A percentile compares a stretch with the other conserved stretches of the same genome.
phyloP scores from a whole-genome alignment of 2,329 filamentous ascomycete genomes.

The Hypoxylon sp. region DNA sequence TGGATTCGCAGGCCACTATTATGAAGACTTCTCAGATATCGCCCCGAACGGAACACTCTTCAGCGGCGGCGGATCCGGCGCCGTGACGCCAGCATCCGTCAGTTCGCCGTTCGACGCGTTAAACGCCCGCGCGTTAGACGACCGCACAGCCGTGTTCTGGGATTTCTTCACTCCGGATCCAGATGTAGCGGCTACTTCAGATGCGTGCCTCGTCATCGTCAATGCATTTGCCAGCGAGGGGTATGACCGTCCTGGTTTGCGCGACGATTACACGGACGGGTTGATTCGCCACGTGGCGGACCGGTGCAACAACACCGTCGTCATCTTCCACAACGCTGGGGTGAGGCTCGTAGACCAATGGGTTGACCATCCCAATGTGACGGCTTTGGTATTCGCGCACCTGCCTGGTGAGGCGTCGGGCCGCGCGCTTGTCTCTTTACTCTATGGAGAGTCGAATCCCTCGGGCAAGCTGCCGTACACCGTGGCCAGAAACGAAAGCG shows the following conservation, averaged over 20 bases:
- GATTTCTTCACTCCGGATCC: slow-evolving; percentile 67
- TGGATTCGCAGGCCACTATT: slow-evolving; percentile 52
- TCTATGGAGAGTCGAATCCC: slow-evolving; percentile 69
- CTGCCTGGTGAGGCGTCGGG: slow-evolving; percentile 75
- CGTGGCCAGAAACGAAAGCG: slow-evolving; percentile 66
- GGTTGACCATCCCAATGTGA: slow-evolving; percentile 74
- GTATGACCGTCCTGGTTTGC: slow-evolving; percentile 70
- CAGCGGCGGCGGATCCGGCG: slow-evolving; percentile 63
- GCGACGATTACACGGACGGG: slow-evolving; percentile 74
- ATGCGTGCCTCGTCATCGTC: slow-evolving; percentile 77
- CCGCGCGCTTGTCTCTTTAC: slow-evolving; percentile 64
- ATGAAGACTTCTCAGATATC: slow-evolving; percentile 55
- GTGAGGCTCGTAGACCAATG: slow-evolving; percentile 71
- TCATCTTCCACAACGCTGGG: slow-evolving; percentile 75
- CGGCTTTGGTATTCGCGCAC: slow-evolving; percentile 73
- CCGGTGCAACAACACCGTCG: slow-evolving; percentile 72
- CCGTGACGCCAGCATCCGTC: slow-evolving; percentile 61
- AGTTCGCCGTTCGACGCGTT: slow-evolving; percentile 69
- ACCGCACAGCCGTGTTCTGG: slow-evolving; percentile 70
- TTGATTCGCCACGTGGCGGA: slow-evolving; percentile 70
- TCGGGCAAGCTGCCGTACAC: slow-evolving; percentile 74
- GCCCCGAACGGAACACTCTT: slow-evolving; percentile 63
- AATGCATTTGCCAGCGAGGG: slow-evolving; percentile 81
- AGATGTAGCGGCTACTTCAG: slow-evolving; percentile 61
- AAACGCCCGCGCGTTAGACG: slow-evolving; percentile 63